A percentile compares a stretch with the other conserved stretches of the same genome.
Evolutionary conservation across 2,329 filamentous ascomycete genomes (phyloP).

Genomic region (Mycocentrospora acerina): DNA sequence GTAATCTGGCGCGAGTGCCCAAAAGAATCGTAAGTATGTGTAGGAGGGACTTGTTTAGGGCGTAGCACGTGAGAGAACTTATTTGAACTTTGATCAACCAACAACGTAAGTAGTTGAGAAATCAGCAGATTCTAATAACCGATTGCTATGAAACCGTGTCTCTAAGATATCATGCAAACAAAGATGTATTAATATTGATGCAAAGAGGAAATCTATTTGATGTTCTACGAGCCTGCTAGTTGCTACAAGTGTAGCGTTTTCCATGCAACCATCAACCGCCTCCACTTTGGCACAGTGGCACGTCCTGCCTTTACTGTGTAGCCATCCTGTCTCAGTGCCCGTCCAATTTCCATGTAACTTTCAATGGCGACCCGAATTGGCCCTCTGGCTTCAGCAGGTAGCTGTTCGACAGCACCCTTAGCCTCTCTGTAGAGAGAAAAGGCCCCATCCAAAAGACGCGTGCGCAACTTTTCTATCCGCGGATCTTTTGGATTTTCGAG

Average conservation of each 20-base stretch:
- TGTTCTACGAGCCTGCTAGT: too few species aligned
- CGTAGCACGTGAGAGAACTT: neutral
- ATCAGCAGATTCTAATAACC: too few species aligned
- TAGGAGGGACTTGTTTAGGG: too few species aligned
- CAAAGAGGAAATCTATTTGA: too few species aligned
- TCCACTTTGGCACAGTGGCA: constrained; percentile 50
- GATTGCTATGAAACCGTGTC: too few species aligned
- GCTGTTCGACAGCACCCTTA: constrained; percentile 58
- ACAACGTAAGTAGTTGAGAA: too few species aligned
- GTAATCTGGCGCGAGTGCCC: neutral
- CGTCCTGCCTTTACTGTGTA: constrained; percentile 48
- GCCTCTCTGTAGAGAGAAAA: constrained; percentile 62
- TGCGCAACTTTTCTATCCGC: constrained; percentile 54
- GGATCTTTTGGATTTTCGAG: constrained; percentile 52
- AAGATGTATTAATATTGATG: too few species aligned
- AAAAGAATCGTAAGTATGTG: too few species aligned
- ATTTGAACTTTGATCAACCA: too few species aligned
- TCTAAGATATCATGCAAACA: too few species aligned
- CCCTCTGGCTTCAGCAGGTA: constrained; percentile 62
- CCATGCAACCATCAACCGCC: constrained; percentile 61
- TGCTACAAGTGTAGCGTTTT: constrained; percentile 47
- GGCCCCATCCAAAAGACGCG: constrained; percentile 59
- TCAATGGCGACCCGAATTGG: constrained; percentile 70
- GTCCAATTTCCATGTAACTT: constrained; percentile 75
- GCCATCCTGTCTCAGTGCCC: constrained; percentile 56